A percentile compares a stretch with the other conserved stretches of the same genome.
These are phyloP conservation scores for Mycogone perniciosa DNA, from an alignment of 2,329 filamentous ascomycete genomes.

Conservation along the genomic window DNA sequence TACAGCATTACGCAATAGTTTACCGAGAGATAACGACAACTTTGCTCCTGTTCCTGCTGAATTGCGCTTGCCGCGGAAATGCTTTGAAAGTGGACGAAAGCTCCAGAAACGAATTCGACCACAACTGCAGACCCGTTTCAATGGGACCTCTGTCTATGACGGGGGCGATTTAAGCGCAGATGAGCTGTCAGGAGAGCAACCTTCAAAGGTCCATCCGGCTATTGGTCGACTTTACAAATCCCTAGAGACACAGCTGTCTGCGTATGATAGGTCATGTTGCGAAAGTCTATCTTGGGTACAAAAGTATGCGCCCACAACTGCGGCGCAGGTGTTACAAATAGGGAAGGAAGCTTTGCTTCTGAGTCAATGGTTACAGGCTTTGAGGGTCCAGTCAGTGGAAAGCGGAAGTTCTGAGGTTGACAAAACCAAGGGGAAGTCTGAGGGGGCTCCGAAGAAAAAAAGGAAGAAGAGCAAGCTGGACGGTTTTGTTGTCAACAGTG, in stretches of 20 bases:
- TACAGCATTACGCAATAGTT: conserved; percentile 19
- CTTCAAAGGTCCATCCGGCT: conserved; percentile 45
- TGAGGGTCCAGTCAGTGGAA: conserved; percentile 72
- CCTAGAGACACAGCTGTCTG: conserved; percentile 58
- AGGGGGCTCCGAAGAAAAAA: conserved; percentile 47
- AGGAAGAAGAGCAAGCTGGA: conserved; percentile 69
- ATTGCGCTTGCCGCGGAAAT: conserved; percentile 48
- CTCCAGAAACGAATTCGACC: conserved; percentile 43
- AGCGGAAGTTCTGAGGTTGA: conserved; percentile 40
- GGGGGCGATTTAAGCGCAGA: conserved; percentile 27
- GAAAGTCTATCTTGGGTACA: conserved; percentile 70
- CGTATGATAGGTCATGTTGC: conserved; percentile 73
- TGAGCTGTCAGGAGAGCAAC: conserved; percentile 23
- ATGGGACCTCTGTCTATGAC: conserved; percentile 6
- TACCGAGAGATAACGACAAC: conserved; percentile 29
- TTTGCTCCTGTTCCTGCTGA: conserved; percentile 41
- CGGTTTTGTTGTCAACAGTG: conserved; percentile 72
- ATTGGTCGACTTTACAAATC: conserved; percentile 53
- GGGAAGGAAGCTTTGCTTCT: conserved; percentile 65
- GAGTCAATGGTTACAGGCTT: conserved; percentile 71
- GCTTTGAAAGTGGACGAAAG: conserved; percentile 52
- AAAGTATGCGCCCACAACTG: conserved; percentile 71
- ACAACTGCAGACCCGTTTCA: conserved; percentile 35
- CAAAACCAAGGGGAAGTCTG: conserved; percentile 24
- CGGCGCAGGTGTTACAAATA: conserved; percentile 67